Base-by-base conservation (phyloP, 768 basidiomycete species). In the Russula virescens region DNA sequence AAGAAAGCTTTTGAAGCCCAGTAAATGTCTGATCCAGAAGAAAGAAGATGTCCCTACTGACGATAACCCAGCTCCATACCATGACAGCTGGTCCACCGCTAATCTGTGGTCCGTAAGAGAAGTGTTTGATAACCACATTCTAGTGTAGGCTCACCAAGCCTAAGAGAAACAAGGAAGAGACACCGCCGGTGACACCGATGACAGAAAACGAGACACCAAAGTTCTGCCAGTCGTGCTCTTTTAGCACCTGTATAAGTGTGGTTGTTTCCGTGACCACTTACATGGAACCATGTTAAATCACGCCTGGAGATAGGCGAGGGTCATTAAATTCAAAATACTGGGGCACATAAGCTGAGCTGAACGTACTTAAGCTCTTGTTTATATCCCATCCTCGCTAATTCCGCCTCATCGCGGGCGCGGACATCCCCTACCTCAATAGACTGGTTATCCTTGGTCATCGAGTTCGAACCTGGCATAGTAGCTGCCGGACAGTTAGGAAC, bases 31-130 rank as follows among this genome's bases (percentile, higher is more conserved):
- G 19, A 23, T 49, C 21, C 35, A 21, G 7, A 21, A 23, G 51
- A 19, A 25, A 42, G 55, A 45, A 25, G 63, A 9, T 60, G 60
- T 54, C 65, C 83, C 62, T 66, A 86, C 84, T 73, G 40, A 85
- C 86, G 38, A 87, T 78, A 3, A 86, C 70, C 82, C 83, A 89
- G 18, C 86, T 85, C 85, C 86, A 88, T 0, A 86, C 84, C 87
- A 89, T 90, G 3, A 88, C 86, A 0, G 78, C 87, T 0, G 87
- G 87, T 7, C 88, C 88, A 45, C 88, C 88, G 0, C 86, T 89
- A 50, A 81, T 86, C 84, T 89, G 21, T 16, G 21, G 21, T 7
- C 8, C 31, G 55, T 55, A 51, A 62, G 21, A 58, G 45, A 53
- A 43, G 26, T 23, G 8, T 14, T n/a, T 23, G 8, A 35, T 9